Evolutionary conservation across 1,284 basidiomycete species (phyloP).

Genomic region (Ustilago shanxiensis): DNA sequence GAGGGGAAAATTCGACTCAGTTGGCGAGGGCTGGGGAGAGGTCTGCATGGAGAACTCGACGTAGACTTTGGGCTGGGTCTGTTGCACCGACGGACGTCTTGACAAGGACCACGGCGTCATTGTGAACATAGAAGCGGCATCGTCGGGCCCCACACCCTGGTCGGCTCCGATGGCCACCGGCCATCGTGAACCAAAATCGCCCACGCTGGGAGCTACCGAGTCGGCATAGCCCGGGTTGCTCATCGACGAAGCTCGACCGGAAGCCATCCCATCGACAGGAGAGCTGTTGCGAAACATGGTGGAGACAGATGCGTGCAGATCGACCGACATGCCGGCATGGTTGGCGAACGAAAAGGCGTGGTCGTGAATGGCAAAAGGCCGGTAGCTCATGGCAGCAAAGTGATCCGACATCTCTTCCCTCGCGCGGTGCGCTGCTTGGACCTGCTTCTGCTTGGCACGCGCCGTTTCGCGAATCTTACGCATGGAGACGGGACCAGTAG

Average conservation of each 20-base stretch:
- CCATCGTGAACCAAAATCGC: conserved; percentile 39
- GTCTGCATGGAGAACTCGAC: conserved; percentile 57
- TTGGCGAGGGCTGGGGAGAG: conserved; percentile 77
- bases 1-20: conserved; percentile 77
- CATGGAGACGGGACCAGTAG: conserved; percentile 54
- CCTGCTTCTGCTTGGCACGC: conserved; percentile 41
- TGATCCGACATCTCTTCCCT: conserved; percentile 46
- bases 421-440: conserved; percentile 31
- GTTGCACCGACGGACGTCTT: conserved; percentile 6
- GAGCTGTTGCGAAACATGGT: conserved; percentile 3
- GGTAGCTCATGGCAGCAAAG: conserved; percentile 45
- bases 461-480: conserved; percentile 48
- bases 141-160: conserved; percentile 20
- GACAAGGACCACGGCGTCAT: conserved; percentile 7
- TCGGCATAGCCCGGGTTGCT: conserved; percentile 13
- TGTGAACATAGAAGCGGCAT: conserved; percentile 7
- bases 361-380: conserved; percentile 55
- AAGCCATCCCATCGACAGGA: background rate
- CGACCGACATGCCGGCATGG: conserved; percentile 3
- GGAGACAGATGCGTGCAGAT: conserved; percentile 11
- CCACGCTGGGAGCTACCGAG: conserved; percentile 18
- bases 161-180: conserved; percentile 47
- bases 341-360: conserved; percentile 38
- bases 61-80: conserved; percentile 29
- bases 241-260: conserved; percentile 23